A percentile compares a stretch with the other conserved stretches of the same genome.
phyloP scores from a whole-genome alignment of 2,329 filamentous ascomycete genomes.

The Neurospora sp. region DNA sequence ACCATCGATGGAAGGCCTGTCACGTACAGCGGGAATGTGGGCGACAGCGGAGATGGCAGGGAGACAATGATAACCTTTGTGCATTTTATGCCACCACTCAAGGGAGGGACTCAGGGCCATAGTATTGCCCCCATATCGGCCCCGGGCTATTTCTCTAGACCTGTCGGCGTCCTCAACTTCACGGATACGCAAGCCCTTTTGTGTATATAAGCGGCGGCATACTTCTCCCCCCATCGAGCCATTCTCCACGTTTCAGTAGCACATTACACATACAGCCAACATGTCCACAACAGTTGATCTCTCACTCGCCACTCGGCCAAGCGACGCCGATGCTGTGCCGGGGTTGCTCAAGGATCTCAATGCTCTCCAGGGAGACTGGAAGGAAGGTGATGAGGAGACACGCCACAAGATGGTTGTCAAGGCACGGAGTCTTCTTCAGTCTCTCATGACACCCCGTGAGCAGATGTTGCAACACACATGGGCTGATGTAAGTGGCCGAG shows the following conservation, averaged over 20 bases:
- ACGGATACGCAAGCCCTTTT: neutral
- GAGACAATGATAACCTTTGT: neutral
- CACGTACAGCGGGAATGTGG: neutral
- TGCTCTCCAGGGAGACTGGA: neutral
- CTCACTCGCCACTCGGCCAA: neutral
- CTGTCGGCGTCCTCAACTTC: neutral
- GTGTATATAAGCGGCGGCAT: neutral
- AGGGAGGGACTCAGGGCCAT: neutral
- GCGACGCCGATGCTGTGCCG: slow-evolving; percentile 2
- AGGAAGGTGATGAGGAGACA: slow-evolving; percentile 7
- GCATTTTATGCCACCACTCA: neutral
- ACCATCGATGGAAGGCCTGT: neutral
- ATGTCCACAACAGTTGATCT: neutral
- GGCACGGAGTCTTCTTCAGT: slow-evolving; percentile 23
- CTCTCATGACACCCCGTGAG: slow-evolving; percentile 36
- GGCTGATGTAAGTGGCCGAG: slow-evolving; percentile 18
- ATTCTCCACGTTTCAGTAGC: neutral
- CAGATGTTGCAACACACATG: slow-evolving; percentile 36
- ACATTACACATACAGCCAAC: neutral
- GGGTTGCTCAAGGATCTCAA: slow-evolving; percentile 10
- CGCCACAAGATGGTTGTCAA: slow-evolving; percentile 24
- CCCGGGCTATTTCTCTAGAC: neutral
- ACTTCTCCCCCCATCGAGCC: neutral
- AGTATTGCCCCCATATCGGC: neutral
- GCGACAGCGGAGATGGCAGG: neutral